A percentile compares a stretch with the other conserved stretches of the same genome.
These are phyloP conservation scores for Alternaria alternata DNA, from an alignment of 2,329 filamentous ascomycete species.

Conservation along the genomic window DNA sequence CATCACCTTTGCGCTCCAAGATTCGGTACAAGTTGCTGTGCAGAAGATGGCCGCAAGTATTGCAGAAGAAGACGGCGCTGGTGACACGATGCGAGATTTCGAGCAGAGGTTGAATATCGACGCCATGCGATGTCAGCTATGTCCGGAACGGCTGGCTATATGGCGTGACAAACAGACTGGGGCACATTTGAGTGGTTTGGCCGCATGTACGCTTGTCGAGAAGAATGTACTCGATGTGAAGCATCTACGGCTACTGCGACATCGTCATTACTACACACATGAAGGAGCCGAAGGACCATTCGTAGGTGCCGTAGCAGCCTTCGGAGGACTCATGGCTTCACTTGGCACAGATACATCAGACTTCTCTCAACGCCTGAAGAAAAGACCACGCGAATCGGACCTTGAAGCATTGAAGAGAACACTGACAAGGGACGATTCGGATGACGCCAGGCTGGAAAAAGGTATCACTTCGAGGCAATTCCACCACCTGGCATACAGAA, in stretches of 20 bases:
- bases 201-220: conserved; percentile 18
- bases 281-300: conserved; percentile 28
- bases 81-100: conserved; percentile 20
- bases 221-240: conserved; percentile 15
- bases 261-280: conserved; percentile 32
- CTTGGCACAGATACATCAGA: conserved; percentile 22
- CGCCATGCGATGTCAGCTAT: conserved; percentile 30
- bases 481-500: conserved; percentile 22
- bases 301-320: conserved; percentile 21
- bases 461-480: conserved; percentile 11
- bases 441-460: neutral
- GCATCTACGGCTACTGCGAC: conserved; percentile 24
- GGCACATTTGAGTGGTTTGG: conserved; percentile 27
- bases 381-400: neutral
- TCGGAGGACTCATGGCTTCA: conserved; percentile 15
- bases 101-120: conserved; percentile 22
- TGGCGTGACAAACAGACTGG: conserved; percentile 32
- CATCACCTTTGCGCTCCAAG: conserved; percentile 56
- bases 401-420: neutral
- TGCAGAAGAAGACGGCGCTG: conserved; percentile 27
- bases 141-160: conserved; percentile 26
- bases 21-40: conserved; percentile 38
- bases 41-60: conserved; percentile 28
- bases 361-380: conserved; percentile 21
- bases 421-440: neutral